These are phyloP conservation scores for Choiromyces venosus DNA, from an alignment of 495 filamentous ascomycete genomes.

Conservation along the genomic window DNA sequence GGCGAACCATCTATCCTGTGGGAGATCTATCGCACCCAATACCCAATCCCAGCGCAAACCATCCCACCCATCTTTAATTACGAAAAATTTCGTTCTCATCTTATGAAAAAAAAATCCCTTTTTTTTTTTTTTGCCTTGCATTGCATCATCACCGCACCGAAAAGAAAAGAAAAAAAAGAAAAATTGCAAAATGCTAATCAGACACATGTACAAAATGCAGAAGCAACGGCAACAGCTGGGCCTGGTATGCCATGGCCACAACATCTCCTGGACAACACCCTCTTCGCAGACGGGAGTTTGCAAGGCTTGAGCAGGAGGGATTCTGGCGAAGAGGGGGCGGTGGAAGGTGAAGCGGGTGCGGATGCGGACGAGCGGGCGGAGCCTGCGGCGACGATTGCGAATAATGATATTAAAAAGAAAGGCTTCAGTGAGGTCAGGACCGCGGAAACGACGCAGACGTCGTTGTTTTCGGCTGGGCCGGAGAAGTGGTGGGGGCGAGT, in stretches of 20 bases:
- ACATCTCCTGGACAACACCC: conserved; percentile 29
- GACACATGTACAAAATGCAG: not conserved
- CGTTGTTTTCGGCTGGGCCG: conserved; percentile 25
- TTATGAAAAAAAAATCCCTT: not conserved
- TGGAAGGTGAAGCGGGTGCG: not conserved
- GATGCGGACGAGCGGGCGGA: not conserved
- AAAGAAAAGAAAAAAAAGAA: not conserved
- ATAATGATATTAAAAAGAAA: conserved; percentile 9
- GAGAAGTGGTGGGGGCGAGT: conserved; percentile 13
- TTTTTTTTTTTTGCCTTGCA: not conserved
- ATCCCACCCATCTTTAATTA: not conserved
- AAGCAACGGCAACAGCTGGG: not conserved
- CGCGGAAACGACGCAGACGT: conserved; percentile 25
- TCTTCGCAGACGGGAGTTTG: conserved; percentile 18
- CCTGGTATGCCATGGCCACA: not conserved
- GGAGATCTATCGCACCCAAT: not conserved
- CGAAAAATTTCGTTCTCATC: not conserved
- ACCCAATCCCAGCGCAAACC: not conserved
- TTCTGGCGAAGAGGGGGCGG: not conserved
- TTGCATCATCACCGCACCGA: too few species aligned
- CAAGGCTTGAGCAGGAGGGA: not conserved
- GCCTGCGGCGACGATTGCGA: not conserved
- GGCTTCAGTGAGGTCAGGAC: conserved; percentile 25
- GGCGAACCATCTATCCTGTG: not conserved
- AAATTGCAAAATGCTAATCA: not conserved